These are phyloP conservation scores for Curvularia sp. DNA, from an alignment of 2,329 filamentous ascomycete genomes.

Conservation along the genomic window DNA sequence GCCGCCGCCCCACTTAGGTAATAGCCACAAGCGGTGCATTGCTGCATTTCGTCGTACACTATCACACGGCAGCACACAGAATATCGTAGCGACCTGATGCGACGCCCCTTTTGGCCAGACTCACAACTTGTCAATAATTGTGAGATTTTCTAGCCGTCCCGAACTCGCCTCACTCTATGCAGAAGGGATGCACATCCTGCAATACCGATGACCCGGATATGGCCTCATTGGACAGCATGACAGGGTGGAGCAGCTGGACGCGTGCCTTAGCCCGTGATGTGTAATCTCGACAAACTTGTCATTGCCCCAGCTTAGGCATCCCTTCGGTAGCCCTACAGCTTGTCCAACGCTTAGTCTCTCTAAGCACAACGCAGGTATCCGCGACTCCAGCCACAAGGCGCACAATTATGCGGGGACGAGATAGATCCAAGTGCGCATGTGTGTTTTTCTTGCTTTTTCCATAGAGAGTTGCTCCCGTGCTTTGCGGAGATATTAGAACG, in stretches of 20 bases:
- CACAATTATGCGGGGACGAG: neutral
- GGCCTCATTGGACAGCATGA: conserved; percentile 3
- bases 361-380: neutral
- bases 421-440: neutral
- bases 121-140: conserved; percentile 12
- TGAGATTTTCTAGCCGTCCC: conserved; percentile 12
- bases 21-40: neutral
- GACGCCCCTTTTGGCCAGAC: neutral
- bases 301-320: neutral
- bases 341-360: conserved; percentile 2
- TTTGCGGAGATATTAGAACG: neutral
- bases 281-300: conserved; percentile 5
- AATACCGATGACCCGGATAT: conserved; percentile 6
- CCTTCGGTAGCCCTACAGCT: neutral
- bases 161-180: neutral
- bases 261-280: neutral
- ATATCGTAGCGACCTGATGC: conserved; percentile 4
- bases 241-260: neutral
- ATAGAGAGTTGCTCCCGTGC: neutral
- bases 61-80: conserved; percentile 6
- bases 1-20: neutral
- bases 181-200: conserved; percentile 7
- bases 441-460: neutral
- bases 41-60: conserved; percentile 7
- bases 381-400: neutral